These are phyloP conservation scores for Cercophora scortea DNA, from an alignment of 495 filamentous ascomycete species.

Conservation along the genomic window DNA sequence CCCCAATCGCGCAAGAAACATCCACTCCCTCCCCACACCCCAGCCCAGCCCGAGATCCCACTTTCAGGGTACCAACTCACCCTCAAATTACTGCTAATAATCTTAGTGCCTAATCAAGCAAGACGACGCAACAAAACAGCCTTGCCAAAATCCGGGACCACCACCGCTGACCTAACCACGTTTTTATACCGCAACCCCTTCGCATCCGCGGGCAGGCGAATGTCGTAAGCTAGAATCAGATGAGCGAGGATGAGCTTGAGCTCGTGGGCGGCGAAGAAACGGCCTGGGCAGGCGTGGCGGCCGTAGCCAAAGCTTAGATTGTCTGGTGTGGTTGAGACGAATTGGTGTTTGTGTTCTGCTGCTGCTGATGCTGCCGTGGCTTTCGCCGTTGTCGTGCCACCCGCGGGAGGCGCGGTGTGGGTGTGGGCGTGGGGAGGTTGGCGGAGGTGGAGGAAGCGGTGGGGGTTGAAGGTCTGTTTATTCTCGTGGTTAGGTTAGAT, in stretches of 20 bases:
- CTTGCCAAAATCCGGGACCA: not conserved
- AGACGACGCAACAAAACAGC: not conserved
- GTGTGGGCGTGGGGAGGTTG: too few relatives aligned
- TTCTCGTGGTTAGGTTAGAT: too few relatives aligned
- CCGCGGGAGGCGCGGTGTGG: too few relatives aligned
- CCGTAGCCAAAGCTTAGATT: constrained; percentile 39
- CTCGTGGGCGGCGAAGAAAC: constrained; percentile 45
- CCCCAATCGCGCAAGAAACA: too few relatives aligned
- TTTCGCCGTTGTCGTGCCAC: constrained; percentile 28
- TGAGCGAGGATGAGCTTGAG: constrained; percentile 22
- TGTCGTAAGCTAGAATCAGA: not conserved
- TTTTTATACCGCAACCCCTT: not conserved
- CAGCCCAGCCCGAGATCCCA: too few relatives aligned
- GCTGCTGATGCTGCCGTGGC: not conserved
- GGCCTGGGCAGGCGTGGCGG: constrained; percentile 43
- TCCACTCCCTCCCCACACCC: too few relatives aligned
- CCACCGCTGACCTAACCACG: not conserved
- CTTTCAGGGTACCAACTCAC: too few relatives aligned
- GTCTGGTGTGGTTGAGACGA: not conserved
- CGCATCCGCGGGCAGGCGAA: not conserved
- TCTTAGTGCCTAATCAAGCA: too few relatives aligned
- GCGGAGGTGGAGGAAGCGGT: constrained; percentile 1
- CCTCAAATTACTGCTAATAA: too few relatives aligned
- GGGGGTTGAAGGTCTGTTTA: constrained; percentile 1
- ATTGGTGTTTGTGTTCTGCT: not conserved